A percentile compares a stretch with the other conserved stretches of the same genome.
Evolutionary conservation across 2,329 filamentous ascomycete genomes (phyloP).

Genomic region (Neoscytalidium dimidiatum): DNA sequence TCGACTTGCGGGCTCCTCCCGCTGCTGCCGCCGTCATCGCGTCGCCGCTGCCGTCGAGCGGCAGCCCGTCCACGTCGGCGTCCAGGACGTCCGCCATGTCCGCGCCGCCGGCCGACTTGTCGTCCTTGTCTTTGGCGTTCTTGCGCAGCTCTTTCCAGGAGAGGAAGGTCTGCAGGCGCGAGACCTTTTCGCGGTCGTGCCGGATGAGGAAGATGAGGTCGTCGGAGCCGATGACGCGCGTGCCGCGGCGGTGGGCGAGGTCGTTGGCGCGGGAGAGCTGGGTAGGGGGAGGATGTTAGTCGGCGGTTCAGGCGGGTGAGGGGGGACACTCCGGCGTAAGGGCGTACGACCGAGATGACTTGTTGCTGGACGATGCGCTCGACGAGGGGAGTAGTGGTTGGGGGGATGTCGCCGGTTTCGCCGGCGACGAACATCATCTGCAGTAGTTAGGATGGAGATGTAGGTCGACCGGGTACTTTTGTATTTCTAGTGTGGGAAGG

Average conservation of each 20-base stretch:
- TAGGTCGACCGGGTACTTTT: too few relatives aligned
- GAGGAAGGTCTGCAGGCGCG: not conserved
- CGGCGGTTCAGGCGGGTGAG: not conserved
- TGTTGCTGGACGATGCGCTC: not conserved
- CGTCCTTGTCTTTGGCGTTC: not conserved
- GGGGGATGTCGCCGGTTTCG: not conserved
- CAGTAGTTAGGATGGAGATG: not conserved
- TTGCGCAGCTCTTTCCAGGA: not conserved
- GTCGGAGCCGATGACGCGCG: not conserved
- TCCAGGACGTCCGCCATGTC: not conserved
- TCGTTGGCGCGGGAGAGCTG: not conserved
- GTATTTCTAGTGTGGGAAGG: too few relatives aligned
- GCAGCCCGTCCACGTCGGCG: not conserved
- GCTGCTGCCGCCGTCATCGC: not conserved
- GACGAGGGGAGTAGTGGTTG: not conserved
- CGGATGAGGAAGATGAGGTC: constrained; percentile 8
- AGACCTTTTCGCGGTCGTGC: not conserved
- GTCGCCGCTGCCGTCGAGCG: not conserved
- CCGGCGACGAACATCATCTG: constrained; percentile 4
- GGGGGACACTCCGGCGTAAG: too few relatives aligned
- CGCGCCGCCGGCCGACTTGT: not conserved
- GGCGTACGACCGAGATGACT: not conserved
- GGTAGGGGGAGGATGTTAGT: too few relatives aligned
- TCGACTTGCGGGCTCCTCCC: not conserved
- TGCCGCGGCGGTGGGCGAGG: not conserved